These are phyloP conservation scores for Xylaria telfairii DNA, from an alignment of 495 filamentous ascomycete species.

Conservation along the genomic window DNA sequence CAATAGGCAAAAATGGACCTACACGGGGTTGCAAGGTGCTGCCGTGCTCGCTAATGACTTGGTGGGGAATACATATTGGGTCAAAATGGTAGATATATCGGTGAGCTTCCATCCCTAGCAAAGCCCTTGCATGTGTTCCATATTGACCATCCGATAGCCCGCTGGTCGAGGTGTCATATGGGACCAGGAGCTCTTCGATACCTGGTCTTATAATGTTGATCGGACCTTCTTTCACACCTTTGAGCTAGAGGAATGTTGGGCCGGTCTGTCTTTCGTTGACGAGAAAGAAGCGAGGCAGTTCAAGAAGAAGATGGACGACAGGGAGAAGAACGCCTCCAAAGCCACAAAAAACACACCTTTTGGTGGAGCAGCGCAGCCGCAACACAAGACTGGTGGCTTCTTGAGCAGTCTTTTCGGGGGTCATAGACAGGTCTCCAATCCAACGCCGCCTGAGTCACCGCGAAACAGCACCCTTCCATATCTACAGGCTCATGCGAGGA, in stretches of 20 bases:
- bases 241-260: conserved; percentile 88
- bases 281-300: conserved; percentile 97
- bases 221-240: conserved; percentile 97
- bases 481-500: conserved; percentile 53
- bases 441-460: conserved; percentile 62
- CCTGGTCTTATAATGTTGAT: conserved; percentile 93
- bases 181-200: conserved; percentile 98
- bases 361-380: conserved; percentile 58
- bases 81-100: conserved; percentile 96
- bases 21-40: conserved; percentile 92
- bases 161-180: conserved; percentile 89
- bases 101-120: conserved; percentile 58
- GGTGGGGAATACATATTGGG: conserved; percentile 93
- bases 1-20: conserved; percentile 84
- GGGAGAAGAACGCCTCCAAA: conserved; percentile 92
- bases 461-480: conserved; percentile 53
- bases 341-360: conserved; percentile 80
- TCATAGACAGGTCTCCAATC: conserved; percentile 69
- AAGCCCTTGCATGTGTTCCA: not conserved
- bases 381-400: conserved; percentile 57
- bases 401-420: conserved; percentile 73
- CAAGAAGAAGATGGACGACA: conserved; percentile 90
- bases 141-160: conserved; percentile 56
- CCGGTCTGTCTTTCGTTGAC: conserved; percentile 88
- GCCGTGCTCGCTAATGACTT: conserved; percentile 92